Evolutionary conservation across 73 alveolate genomes (phyloP), one percentile per base, ranked within the genome.

Genomic region (Symbiodinium pilosum): DNA sequence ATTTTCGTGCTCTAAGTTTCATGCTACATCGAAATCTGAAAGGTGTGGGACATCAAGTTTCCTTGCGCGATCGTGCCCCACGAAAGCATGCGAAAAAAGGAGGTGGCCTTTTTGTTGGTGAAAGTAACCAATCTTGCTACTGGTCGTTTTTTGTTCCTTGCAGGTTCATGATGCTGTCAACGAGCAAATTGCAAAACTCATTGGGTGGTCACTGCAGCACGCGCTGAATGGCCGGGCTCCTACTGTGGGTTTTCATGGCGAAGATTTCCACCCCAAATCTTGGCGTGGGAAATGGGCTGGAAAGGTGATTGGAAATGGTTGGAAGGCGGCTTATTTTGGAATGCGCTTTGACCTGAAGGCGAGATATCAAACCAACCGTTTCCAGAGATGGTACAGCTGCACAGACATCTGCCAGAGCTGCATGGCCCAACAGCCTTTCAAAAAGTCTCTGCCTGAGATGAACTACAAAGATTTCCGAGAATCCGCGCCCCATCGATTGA

Each of bases 41-140:
- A 86, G 94, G 94, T 86, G 3, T n/a, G 41, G 94, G 94, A 86
- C 41, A 54, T 86, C 59, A 86, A 86, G 68, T 54, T 52, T 30
- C 94, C 94, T 0, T 34, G 41, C 30, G 83, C 36, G 18, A 86
- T 86, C n/a, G 40, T 86, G 40, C 94, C 94, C 9, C 73, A 52
- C 59, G 84, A 86, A 41, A 2, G 18, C 43, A 86, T 86, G 59
- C 41, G 20, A 16, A 34, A 1, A 51, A 9, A 1, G 28, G 6
- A 2, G 20, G 7, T 4, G 21, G 43, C 43, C 47, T n/a, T n/a
- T n/a, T n/a, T 9, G 34, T 16, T 43, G 75, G 6, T 21, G 92
- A 28, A 1, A 16, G 30, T 41, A 39, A 16, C 24, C 11, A 6
- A 5, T 41, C 77, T 7, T 44, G 20, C 30, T 36, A 11, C 5